Conservation (phyloP, 2,329 filamentous ascomycete species). For the Phymatotrichopsis omnivora region DNA sequence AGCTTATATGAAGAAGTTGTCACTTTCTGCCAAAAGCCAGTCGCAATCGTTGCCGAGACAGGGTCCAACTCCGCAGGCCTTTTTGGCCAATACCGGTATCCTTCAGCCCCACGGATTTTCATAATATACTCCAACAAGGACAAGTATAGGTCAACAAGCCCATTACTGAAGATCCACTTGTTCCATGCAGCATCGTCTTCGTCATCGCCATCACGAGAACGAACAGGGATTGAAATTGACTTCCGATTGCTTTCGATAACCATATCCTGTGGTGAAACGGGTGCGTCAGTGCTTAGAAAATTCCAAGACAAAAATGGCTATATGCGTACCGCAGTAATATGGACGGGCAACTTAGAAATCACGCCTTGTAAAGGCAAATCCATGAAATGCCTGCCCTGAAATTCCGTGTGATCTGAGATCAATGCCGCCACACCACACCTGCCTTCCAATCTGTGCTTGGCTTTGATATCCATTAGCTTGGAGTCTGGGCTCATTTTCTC, state of each 20-base stretch:
- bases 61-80: conserved; percentile 7
- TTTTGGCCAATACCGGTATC: conserved; percentile 20
- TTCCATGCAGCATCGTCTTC: conserved; percentile 21
- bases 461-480: conserved; percentile 6
- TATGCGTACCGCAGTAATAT: conserved; percentile 23
- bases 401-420: background rate
- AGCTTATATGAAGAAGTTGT: conserved; percentile 21
- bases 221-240: conserved; percentile 8
- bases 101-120: conserved; percentile 7
- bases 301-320: background rate
- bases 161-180: conserved; percentile 18
- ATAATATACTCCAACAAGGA: conserved; percentile 19
- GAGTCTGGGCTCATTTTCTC: conserved; percentile 4
- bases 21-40: conserved; percentile 15
- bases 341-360: conserved; percentile 11
- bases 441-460: conserved; percentile 17
- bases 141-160: conserved; percentile 18
- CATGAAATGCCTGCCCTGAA: conserved; percentile 21
- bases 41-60: conserved; percentile 15
- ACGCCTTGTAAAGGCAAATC: conserved; percentile 12
- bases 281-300: background rate
- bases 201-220: conserved; percentile 16
- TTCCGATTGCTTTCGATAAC: conserved; percentile 23
- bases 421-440: conserved; percentile 19
- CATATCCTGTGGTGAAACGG: conserved; percentile 15